Conservation (phyloP, 1,284 basidiomycete species). For the Porogramme epimiltina region DNA sequence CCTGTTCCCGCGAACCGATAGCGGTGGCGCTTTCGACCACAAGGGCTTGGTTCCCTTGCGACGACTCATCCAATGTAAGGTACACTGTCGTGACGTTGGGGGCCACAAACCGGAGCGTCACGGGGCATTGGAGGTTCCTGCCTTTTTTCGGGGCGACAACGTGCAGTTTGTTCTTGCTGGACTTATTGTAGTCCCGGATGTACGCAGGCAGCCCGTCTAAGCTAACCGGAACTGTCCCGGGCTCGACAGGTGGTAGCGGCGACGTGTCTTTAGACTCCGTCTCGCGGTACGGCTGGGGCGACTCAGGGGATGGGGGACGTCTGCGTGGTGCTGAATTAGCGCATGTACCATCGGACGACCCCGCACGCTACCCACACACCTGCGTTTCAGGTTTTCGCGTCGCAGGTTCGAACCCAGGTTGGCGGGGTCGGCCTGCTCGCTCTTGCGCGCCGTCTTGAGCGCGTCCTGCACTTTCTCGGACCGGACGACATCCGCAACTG, state of each 20-base stretch:
- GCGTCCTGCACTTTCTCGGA: slow-evolving; percentile 56
- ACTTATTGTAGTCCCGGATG: slow-evolving; percentile 54
- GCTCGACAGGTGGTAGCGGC: slow-evolving; percentile 44
- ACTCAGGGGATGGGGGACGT: slow-evolving; percentile 56
- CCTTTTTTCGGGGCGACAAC: slow-evolving; percentile 41
- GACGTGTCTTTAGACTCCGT: slow-evolving; percentile 39
- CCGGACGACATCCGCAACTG: slow-evolving; percentile 43
- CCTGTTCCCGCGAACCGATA: slow-evolving; percentile 71
- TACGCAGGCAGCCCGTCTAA: slow-evolving; percentile 48
- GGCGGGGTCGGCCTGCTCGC: slow-evolving; percentile 49
- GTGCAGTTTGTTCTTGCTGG: slow-evolving; percentile 43
- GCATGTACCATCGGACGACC: not conserved
- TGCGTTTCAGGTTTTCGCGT: slow-evolving; percentile 52
- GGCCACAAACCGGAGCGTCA: slow-evolving; percentile 56
- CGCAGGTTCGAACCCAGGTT: slow-evolving; percentile 46
- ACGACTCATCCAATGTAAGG: slow-evolving; percentile 45
- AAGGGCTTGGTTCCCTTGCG: slow-evolving; percentile 35
- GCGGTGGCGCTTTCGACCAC: slow-evolving; percentile 59
- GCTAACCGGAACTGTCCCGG: slow-evolving; percentile 38
- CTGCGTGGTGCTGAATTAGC: slow-evolving; percentile 30
- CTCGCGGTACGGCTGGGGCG: slow-evolving; percentile 57
- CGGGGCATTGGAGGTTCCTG: slow-evolving; percentile 33
- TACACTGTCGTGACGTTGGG: slow-evolving; percentile 62
- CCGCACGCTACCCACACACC: slow-evolving; percentile 36
- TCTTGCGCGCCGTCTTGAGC: slow-evolving; percentile 49